Evolutionary conservation across 805 yeast genomes (phyloP), one percentile per base, ranked within the genome.

Genomic region (Saturnispora zaruensis): DNA sequence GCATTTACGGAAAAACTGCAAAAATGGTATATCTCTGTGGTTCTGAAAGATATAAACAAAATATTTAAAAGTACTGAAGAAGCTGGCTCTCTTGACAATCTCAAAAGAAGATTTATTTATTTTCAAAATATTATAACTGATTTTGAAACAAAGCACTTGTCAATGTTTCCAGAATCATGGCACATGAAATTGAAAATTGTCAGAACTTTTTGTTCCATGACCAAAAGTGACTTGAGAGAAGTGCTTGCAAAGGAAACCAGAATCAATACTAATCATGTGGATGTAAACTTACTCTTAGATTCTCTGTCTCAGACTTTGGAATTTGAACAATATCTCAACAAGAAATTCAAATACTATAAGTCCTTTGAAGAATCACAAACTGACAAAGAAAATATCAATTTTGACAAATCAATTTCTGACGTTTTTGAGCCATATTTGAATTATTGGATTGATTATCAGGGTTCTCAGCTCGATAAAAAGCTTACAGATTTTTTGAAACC

Each of bases 81-180:
- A 66, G 99, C 99, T 0, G 97, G 97, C 1, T 84, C 95, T 5
- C 68, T 93, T 52, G 99, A 93, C 52, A 93, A 93, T 65, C 67
- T 93, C 46, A 75, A 79, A 28, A 71, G 97, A 56, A 71, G 99
- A 45, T 93, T 80, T 63, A 77, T 89, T 30, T 91, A 84, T 63
- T 86, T 87, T 66, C 82, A 83, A 56, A 81, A 85, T 56, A 75
- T 87, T 1, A 67, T 91, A 52, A 72, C 74, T 36, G 79, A 81
- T 56, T 65, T 65, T 45, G 81, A 79, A 52, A 63, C 77, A 1
- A 73, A 72, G 30, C 79, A 76, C 56, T 61, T 72, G 1, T 57
- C 65, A 6, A 70, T 74, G 32, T 93, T 93, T 66, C 93, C 95
- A 0, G 61, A 70, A 2, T 67, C 66, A 1, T 93, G 97, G 96